A percentile compares a stretch with the other conserved stretches of the same genome.
Conservation (phyloP, 768 basidiomycete species). For the Mycena haematopus region DNA sequence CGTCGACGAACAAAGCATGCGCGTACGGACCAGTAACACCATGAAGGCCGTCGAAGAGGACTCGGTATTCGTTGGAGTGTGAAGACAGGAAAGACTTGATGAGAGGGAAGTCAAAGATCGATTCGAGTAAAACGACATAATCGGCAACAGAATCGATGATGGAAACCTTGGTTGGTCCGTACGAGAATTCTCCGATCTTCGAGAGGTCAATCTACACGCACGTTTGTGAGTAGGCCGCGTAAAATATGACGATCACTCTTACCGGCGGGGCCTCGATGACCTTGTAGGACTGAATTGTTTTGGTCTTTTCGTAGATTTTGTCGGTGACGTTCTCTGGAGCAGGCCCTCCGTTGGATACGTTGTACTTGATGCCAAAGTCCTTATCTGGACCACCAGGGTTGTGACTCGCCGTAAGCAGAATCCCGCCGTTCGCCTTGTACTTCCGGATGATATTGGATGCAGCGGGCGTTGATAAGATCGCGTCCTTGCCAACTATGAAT, state of each 20-base stretch:
- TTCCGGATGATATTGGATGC: slow-evolving; percentile 96
- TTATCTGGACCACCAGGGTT: slow-evolving; percentile 98
- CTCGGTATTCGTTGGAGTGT: slow-evolving; percentile 72
- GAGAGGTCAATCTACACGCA: slow-evolving; percentile 76
- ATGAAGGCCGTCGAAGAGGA: slow-evolving; percentile 95
- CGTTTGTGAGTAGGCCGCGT: slow-evolving; percentile 22
- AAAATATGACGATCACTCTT: slow-evolving; percentile 37
- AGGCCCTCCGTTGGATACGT: slow-evolving; percentile 96
- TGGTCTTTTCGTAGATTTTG: slow-evolving; percentile 91
- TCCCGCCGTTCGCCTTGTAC: slow-evolving; percentile 96
- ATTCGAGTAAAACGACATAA: slow-evolving; percentile 83
- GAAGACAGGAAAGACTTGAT: slow-evolving; percentile 87
- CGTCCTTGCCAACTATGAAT: slow-evolving; percentile 90
- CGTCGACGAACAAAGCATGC: slow-evolving; percentile 80
- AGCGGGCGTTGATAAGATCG: slow-evolving; percentile 95
- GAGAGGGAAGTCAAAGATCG: slow-evolving; percentile 92
- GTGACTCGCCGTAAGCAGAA: slow-evolving; percentile 95
- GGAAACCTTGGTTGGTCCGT: slow-evolving; percentile 84
- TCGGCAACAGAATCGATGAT: slow-evolving; percentile 95
- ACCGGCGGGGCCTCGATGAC: slow-evolving; percentile 79
- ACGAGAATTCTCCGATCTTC: slow-evolving; percentile 77
- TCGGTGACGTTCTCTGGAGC: slow-evolving; percentile 97
- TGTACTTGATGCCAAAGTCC: slow-evolving; percentile 99
- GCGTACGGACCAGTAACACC: slow-evolving; percentile 99
- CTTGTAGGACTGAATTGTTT: slow-evolving; percentile 86